Evolutionary conservation across 768 basidiomycete genomes (phyloP), one percentile per base, ranked within the genome.

Genomic region (Lactarius vividus): DNA sequence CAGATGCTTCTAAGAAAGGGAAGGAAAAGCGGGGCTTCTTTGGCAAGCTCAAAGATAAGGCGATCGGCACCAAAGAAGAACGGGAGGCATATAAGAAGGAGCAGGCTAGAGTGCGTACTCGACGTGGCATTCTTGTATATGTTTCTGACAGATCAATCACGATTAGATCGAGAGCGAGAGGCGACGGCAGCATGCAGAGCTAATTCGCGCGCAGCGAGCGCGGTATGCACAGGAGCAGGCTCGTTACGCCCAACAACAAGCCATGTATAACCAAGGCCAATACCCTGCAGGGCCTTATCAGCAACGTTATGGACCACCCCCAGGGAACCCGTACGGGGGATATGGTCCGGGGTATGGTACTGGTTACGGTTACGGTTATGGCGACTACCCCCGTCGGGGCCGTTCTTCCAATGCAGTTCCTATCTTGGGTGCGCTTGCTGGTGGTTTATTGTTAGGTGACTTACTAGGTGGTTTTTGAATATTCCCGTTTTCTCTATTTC

Each of bases 51-150:
- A 88, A 86, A 71, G 86, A 88, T 70, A 86, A 84, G 71, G 78
- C 84, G 0, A 82, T 85, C 15, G 84, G 85, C 1, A 87, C 86
- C 3, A 85, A 84, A 73, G 86, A 88, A 70, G 86, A 88, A 73
- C 78, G 87, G 6, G 83, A 86, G 71, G 78, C 79, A 53, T 75
- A 77, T 31, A 78, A 69, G 70, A 74, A 71, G 20, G 72, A 77
- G 56, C 71, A 72, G 62, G 74, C 73, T 7, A 74, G 77, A 71
- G 76, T 76, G 59, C 23, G 64, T 69, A 31, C 20, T 39, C 16
- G 23, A 39, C 18, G 13, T 15, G 18, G 11, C 3, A 23, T 29
- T 2, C 37, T 49, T 35, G 53, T 28, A 2, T 39, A 18, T 13
- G 29, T 31, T 29, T 37, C 29, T 58, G 35, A 61, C 31, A 26